Evolutionary conservation across 176 grass and related monocot species (phyloP), one percentile per base, ranked within the genome.

Genomic region (Aegilops bicornis): DNA sequence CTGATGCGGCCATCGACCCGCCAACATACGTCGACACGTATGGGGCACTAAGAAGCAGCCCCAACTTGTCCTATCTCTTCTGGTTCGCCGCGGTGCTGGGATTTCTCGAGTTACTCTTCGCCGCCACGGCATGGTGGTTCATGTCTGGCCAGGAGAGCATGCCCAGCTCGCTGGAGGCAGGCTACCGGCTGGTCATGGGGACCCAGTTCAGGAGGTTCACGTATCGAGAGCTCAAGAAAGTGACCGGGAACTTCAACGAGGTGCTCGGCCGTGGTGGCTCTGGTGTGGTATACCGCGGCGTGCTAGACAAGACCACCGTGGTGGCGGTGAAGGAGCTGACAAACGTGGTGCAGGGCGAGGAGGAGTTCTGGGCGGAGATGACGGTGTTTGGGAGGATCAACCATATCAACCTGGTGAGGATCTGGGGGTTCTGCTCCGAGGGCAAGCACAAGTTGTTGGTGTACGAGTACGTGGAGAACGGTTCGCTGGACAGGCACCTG

Each of bases 261-360:
- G 54, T 8, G 54, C 54, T 58, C 19, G 54, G 54, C 19, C 54
- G 54, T 0, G 54, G 54, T 0, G 54, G 54, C 54, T 58, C 54
- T 7, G 54, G 54, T 7, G 19, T 58, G 7, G 54, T 58, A 7
- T 58, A 58, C 54, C 54, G 54, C 8, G 92, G 86, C 12, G 79
- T 91, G 22, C 68, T 91, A 4, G 76, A 91, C 16, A 52, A 83
- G 4, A 85, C 87, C 29, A 70, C 54, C 45, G 63, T 95, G 1
- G 80, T 95, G 3, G 91, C 91, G 0, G 88, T 92, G 22, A 95
- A 92, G 85, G 89, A 89, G 77, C 84, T 92, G 11, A 80, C 52
- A 27, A 63, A 85, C 48, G 69, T 83, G 20, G 20, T 23, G 16
- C 54, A 84, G 17, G 76, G 83, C 1, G 84, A 92, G 36, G 54